phyloP scores from a whole-genome alignment of 306 rosid species.

The Cicer judaicum region DNA sequence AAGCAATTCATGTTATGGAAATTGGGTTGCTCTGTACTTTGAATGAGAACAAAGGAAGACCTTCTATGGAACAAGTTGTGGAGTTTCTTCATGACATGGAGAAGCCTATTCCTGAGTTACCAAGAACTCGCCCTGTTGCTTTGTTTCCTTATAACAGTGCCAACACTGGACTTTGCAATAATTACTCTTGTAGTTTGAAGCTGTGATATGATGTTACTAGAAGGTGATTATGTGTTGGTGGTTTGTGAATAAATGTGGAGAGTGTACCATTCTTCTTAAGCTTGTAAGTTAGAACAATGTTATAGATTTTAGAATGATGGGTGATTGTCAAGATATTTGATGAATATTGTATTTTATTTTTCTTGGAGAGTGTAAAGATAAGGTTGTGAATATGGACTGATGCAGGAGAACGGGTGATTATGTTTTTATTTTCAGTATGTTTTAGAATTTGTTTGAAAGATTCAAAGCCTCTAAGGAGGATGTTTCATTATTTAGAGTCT shows the following conservation, averaged over 20 bases:
- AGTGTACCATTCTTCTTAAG: background rate
- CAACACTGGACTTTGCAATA: conserved; percentile 66
- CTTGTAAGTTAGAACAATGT: background rate
- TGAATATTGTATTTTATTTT: conserved; percentile 6
- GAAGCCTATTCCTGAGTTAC: conserved; percentile 67
- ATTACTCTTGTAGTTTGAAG: conserved; percentile 65
- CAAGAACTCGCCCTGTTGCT: conserved; percentile 67
- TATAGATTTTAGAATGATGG: conserved; percentile 30
- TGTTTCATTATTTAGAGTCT: conserved; percentile 12
- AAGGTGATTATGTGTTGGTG: conserved; percentile 2
- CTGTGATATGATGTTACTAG: background rate
- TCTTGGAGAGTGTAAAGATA: conserved; percentile 19
- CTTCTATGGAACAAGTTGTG: conserved; percentile 72
- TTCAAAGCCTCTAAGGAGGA: conserved; percentile 14
- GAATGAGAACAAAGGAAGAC: conserved; percentile 72
- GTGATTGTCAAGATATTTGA: conserved; percentile 2
- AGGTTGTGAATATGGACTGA: conserved; percentile 33
- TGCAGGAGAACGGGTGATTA: conserved; percentile 11
- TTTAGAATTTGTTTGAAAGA: conserved; percentile 5
- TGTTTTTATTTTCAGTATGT: conserved; percentile 10
- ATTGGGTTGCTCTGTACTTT: conserved; percentile 79
- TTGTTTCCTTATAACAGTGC: conserved; percentile 74
- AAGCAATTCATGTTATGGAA: conserved; percentile 63
- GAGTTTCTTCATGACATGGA: conserved; percentile 64
- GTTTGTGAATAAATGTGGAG: conserved; percentile 14